Conservation (phyloP, 129 eudicot genomes). For the Chrysanthemum seticuspe region DNA sequence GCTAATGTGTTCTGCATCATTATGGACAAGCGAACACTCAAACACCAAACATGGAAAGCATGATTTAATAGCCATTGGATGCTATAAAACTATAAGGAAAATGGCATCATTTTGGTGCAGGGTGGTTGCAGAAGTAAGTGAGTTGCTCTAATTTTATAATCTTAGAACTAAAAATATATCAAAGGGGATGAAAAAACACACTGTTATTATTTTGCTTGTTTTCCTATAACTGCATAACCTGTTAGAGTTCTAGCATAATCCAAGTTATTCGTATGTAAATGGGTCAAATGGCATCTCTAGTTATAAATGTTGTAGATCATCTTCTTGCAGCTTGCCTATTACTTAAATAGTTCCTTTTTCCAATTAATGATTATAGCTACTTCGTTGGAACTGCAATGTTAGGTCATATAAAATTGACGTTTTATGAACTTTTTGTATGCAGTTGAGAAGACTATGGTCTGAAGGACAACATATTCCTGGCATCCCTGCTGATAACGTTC, state of each 20-base stretch:
- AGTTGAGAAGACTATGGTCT: conserved; percentile 88
- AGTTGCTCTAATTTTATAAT: conserved; percentile 1
- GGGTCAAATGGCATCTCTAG: not conserved
- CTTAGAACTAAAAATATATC: conserved; percentile 1
- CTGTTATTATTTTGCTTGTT: not conserved
- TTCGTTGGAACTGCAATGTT: too few species aligned
- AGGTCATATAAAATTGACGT: not conserved
- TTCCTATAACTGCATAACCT: not conserved
- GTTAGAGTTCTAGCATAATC: not conserved
- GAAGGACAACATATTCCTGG: conserved; percentile 90
- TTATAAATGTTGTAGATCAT: too few species aligned
- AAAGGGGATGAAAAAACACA: not conserved
- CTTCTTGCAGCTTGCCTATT: too few species aligned
- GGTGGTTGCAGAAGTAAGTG: conserved; percentile 84
- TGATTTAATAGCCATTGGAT: conserved; percentile 51
- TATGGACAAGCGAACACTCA: too few species aligned
- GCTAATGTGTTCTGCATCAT: too few species aligned
- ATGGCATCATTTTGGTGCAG: conserved; percentile 80
- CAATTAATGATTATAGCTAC: too few species aligned
- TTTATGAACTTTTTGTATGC: conserved; percentile 33
- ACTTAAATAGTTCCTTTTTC: too few species aligned
- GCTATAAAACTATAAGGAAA: conserved; percentile 72
- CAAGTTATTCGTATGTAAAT: not conserved
- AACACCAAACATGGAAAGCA: too few species aligned
- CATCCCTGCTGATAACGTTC: conserved; percentile 27